Evolutionary conservation across 257 asterid species (phyloP), one percentile per base, ranked within the genome.

Genomic region (Solanum chaucha): DNA sequence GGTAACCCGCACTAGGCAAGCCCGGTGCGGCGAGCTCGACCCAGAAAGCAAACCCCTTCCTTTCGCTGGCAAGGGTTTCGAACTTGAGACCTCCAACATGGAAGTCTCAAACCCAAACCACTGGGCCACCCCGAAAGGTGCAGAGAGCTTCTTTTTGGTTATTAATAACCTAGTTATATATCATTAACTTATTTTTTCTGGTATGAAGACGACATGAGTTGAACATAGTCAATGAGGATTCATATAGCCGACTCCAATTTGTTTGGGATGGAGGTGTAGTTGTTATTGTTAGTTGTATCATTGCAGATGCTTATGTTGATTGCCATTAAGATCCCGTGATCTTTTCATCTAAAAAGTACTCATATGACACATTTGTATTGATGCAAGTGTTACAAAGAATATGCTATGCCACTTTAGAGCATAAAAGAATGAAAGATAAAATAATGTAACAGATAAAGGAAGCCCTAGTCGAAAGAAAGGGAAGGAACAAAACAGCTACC

Each of bases 401-500:
- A 80, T 46, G 36, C 0, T 46, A 46, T 46, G 40, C 67, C 84
- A 15, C 67, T 28, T 80, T 5, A 80, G 85, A 46, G 85, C 40
- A 80, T 3, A 28, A 80, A 80, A 48, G 40, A 46, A 46, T 80
- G 35, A 80, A 80, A 80, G 41, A 28, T 28, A 46, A 38, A n/a
- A 44, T 14, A 15, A 28, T 46, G 65, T 28, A 65, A 24, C n/a
- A 36, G 65, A 65, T 61, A 30, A 72, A 51, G 48, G 81, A 74
- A 73, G 61, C 74, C 41, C 30, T 35, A 6, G 36, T 22, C n/a
- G 51, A 40, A 73, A 55, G 58, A 86, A 59, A 75, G 30, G 15
- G 68, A 85, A 85, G 65, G 87, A 85, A 88, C 81, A 68, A 86
- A 89, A 78, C 44, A 78, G 40, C 75, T 87, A 96, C 99, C 99